Evolutionary conservation across 108 stramenopile genomes (phyloP).

Genomic region (Nitzschia sp.): DNA sequence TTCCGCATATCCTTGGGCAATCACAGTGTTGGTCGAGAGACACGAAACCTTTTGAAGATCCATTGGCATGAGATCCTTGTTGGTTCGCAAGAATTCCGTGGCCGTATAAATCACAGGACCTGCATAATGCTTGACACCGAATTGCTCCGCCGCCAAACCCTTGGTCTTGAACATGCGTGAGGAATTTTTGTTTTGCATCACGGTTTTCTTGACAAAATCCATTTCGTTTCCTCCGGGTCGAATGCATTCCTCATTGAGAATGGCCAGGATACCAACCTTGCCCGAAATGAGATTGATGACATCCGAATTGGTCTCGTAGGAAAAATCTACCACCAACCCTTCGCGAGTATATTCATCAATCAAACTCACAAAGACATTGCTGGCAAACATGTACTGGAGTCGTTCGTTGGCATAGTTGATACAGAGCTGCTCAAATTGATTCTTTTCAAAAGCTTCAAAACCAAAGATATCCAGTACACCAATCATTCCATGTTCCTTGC

Average conservation of each 20-base stretch:
- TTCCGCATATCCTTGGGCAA: constrained; percentile 37
- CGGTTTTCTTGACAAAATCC: constrained; percentile 63
- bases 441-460: constrained; percentile 91
- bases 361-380: constrained; percentile 59
- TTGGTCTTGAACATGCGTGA: constrained; percentile 35
- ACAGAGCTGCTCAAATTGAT: constrained; percentile 93
- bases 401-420: constrained; percentile 96
- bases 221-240: constrained; percentile 78
- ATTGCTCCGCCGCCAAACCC: constrained; percentile 50
- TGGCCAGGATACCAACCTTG: constrained; percentile 75
- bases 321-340: constrained; percentile 84
- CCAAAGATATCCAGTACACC: constrained; percentile 96
- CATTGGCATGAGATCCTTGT: constrained; percentile 75
- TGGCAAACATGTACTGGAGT: constrained; percentile 88
- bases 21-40: constrained; percentile 53
- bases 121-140: constrained; percentile 87
- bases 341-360: constrained; percentile 80
- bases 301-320: constrained; percentile 84
- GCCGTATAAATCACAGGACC: constrained; percentile 83
- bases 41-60: constrained; percentile 50
- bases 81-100: constrained; percentile 68
- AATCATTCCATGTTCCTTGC: constrained; percentile 43
- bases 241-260: constrained; percentile 94
- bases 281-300: constrained; percentile 89
- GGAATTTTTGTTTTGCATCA: constrained; percentile 18